phyloP scores from a whole-genome alignment of 169 alveolate genomes.

The Plasmodium reichenowi region DNA sequence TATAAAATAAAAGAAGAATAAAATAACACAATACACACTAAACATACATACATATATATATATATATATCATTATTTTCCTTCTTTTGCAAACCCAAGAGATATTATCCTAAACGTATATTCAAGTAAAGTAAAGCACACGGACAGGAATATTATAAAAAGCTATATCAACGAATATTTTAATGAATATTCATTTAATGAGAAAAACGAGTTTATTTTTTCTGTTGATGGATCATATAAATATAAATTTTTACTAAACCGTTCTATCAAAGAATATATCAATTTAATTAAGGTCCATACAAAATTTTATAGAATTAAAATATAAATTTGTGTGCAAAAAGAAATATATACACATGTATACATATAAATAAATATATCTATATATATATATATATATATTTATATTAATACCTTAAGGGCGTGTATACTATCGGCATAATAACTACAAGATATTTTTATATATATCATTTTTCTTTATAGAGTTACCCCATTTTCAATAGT shows the following conservation, averaged over 20 bases:
- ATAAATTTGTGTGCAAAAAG: too few relatives aligned
- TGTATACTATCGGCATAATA: background rate
- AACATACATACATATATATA: background rate
- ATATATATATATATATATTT: too few relatives aligned
- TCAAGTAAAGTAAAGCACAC: constrained; percentile 23
- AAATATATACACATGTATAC: too few relatives aligned
- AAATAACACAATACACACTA: background rate
- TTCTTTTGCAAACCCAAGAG: constrained; percentile 8
- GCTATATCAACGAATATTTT: constrained; percentile 66
- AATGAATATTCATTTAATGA: constrained; percentile 72
- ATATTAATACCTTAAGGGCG: background rate
- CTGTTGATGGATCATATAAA: constrained; percentile 27
- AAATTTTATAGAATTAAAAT: background rate
- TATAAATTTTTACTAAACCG: constrained; percentile 56
- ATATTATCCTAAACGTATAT: constrained; percentile 59
- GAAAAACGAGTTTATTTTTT: constrained; percentile 56
- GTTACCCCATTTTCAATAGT: constrained; percentile 49
- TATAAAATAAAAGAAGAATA: too few relatives aligned
- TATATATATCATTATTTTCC: background rate
- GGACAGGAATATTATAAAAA: constrained; percentile 62
- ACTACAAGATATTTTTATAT: too few relatives aligned
- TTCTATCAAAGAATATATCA: constrained; percentile 55
- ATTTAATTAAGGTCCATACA: constrained; percentile 33
- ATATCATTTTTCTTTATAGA: background rate
- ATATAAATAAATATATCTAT: too few relatives aligned